phyloP scores from a whole-genome alignment of 2,329 filamentous ascomycete genomes.

The Xenosphaeropsis pyriputrescens region DNA sequence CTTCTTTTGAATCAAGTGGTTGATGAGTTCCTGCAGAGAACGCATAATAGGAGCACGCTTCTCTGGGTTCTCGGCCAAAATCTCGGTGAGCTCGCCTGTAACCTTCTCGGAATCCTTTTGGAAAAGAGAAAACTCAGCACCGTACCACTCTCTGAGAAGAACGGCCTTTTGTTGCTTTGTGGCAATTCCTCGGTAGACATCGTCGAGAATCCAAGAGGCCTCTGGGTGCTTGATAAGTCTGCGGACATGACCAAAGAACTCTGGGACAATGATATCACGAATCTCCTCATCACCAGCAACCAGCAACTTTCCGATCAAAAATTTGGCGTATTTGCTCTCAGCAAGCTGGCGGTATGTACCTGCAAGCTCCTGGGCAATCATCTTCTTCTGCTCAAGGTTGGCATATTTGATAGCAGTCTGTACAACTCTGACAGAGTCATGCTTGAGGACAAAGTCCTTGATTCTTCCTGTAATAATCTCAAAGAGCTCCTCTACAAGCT shows the following conservation, averaged over 20 bases:
- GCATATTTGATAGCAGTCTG: conserved; percentile 97
- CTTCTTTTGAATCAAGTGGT: conserved; percentile 89
- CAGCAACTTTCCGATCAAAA: conserved; percentile 87
- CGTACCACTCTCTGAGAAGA: conserved; percentile 90
- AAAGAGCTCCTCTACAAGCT: conserved; percentile 80
- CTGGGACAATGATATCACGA: conserved; percentile 74
- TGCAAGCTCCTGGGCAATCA: conserved; percentile 76
- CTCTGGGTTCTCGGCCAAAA: conserved; percentile 64
- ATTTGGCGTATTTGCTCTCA: conserved; percentile 95
- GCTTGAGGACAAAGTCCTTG: conserved; percentile 95
- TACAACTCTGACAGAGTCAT: conserved; percentile 90
- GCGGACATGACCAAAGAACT: conserved; percentile 89
- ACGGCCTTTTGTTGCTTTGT: conserved; percentile 74
- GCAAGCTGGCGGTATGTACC: conserved; percentile 74
- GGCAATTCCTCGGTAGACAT: conserved; percentile 83
- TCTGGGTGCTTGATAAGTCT: conserved; percentile 93
- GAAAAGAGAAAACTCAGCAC: conserved; percentile 78
- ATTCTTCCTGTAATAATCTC: conserved; percentile 80
- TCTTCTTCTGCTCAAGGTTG: conserved; percentile 66
- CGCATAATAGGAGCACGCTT: conserved; percentile 82
- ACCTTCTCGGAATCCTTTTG: conserved; percentile 37
- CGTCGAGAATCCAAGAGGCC: conserved; percentile 93
- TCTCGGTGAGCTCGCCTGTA: conserved; percentile 51
- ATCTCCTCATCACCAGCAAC: conserved; percentile 84
- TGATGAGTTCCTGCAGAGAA: conserved; percentile 74